Conservation (phyloP, 148 eudicot genomes). For the Fagopyrum esculentum region DNA sequence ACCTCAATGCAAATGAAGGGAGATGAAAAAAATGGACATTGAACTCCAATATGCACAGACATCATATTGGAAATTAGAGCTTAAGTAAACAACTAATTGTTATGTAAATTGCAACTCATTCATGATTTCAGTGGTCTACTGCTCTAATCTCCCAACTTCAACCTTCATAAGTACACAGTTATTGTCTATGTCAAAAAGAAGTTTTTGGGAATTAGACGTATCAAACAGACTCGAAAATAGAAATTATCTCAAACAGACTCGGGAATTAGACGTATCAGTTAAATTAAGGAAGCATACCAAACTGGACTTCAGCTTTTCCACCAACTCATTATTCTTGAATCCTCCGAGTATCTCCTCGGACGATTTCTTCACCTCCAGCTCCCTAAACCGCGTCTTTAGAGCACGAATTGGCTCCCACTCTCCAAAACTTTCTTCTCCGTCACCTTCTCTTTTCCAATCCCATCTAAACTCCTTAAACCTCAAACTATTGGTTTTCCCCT, state of each 20-base stretch:
- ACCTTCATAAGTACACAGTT: neutral
- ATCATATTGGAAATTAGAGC: too few species aligned
- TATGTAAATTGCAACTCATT: neutral
- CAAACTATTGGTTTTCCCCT: constrained; percentile 26
- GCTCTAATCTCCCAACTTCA: neutral
- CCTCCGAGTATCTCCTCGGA: constrained; percentile 59
- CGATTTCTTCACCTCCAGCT: constrained; percentile 59
- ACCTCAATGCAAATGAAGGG: too few species aligned
- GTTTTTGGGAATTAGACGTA: neutral
- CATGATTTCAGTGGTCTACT: neutral
- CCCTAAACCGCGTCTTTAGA: constrained; percentile 51
- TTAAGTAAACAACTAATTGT: too few species aligned
- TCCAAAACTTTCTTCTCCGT: constrained; percentile 35
- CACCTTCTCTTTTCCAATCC: constrained; percentile 35
- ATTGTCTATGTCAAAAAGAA: neutral
- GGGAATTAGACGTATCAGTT: neutral
- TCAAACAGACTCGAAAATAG: neutral
- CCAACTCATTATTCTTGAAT: constrained; percentile 64
- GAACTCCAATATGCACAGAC: too few species aligned
- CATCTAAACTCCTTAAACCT: constrained; percentile 39
- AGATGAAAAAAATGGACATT: too few species aligned
- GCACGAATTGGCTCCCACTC: constrained; percentile 84
- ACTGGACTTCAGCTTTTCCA: constrained; percentile 69
- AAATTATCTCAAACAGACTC: neutral
- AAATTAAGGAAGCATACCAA: constrained; percentile 40